phyloP scores from a whole-genome alignment of 495 filamentous ascomycete genomes.

The Hyaloscypha bicolor region DNA sequence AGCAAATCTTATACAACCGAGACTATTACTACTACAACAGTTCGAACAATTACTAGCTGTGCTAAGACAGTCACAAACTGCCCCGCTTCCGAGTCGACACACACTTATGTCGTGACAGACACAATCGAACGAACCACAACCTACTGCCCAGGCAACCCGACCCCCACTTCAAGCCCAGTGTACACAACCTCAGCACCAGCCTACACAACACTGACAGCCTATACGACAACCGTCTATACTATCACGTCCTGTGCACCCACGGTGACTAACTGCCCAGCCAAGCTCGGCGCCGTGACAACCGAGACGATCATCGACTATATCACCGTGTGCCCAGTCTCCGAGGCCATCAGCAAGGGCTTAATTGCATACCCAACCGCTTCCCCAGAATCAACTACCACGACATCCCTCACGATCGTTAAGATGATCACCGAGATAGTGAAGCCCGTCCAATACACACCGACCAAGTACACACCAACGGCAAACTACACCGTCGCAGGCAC shows the following conservation, averaged over 20 bases:
- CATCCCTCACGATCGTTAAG: background rate
- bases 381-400: background rate
- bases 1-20: constrained; percentile 6
- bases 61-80: constrained; percentile 57
- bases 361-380: background rate
- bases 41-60: constrained; percentile 48
- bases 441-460: background rate
- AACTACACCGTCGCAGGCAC: background rate
- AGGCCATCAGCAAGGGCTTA: background rate
- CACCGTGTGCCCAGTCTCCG: background rate
- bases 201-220: background rate
- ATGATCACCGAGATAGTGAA: background rate
- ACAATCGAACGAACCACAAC: constrained; percentile 29
- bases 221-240: constrained; percentile 37
- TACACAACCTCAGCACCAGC: background rate
- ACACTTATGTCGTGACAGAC: constrained; percentile 36
- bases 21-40: constrained; percentile 13
- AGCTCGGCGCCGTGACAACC: background rate
- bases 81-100: too few relatives aligned
- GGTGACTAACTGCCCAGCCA: constrained; percentile 56
- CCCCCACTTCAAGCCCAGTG: background rate
- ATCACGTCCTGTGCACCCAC: constrained; percentile 58
- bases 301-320: background rate
- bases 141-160: constrained; percentile 21
- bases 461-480: background rate